A percentile compares a stretch with the other conserved stretches of the same genome.
phyloP scores from a whole-genome alignment of 1,139 yeast genomes.

The Scheffersomyces segobiensis region DNA sequence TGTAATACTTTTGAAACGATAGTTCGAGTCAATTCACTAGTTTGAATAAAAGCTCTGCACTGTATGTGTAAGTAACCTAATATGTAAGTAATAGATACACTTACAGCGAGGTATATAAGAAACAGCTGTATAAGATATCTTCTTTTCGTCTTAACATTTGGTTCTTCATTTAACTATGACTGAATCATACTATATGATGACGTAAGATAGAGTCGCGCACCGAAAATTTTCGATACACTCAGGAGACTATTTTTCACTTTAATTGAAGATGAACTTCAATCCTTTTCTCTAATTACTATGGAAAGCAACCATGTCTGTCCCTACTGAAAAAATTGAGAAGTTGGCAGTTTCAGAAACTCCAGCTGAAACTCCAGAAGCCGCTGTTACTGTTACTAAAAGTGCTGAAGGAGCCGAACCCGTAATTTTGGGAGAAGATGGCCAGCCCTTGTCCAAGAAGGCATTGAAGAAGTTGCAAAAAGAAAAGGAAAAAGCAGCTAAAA shows the following conservation, averaged over 20 bases:
- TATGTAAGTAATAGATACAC: too few species aligned
- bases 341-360: slow-evolving; percentile 27
- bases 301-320: slow-evolving; percentile 27
- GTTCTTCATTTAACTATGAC: not conserved
- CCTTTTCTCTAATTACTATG: not conserved
- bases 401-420: slow-evolving; percentile 27
- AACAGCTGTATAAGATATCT: too few species aligned
- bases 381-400: slow-evolving; percentile 13
- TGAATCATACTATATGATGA: not conserved
- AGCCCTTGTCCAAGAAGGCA: slow-evolving; percentile 93
- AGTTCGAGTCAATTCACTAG: too few species aligned
- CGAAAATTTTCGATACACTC: not conserved
- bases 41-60: too few species aligned
- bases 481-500: slow-evolving; percentile 87
- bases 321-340: slow-evolving; percentile 34
- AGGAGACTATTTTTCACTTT: not conserved
- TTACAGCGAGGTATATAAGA: too few species aligned
- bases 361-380: slow-evolving; percentile 16
- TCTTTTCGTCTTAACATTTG: too few species aligned
- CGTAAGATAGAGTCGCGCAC: not conserved
- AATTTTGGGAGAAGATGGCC: slow-evolving; percentile 79
- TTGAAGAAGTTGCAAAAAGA: slow-evolving; percentile 93
- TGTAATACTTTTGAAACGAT: too few species aligned
- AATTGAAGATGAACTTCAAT: not conserved
- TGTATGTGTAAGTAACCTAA: too few species aligned